A percentile compares a stretch with the other conserved stretches of the same genome.
phyloP scores from a whole-genome alignment of 1,139 yeast genomes.

The Blastobotrys illinoisensis region DNA sequence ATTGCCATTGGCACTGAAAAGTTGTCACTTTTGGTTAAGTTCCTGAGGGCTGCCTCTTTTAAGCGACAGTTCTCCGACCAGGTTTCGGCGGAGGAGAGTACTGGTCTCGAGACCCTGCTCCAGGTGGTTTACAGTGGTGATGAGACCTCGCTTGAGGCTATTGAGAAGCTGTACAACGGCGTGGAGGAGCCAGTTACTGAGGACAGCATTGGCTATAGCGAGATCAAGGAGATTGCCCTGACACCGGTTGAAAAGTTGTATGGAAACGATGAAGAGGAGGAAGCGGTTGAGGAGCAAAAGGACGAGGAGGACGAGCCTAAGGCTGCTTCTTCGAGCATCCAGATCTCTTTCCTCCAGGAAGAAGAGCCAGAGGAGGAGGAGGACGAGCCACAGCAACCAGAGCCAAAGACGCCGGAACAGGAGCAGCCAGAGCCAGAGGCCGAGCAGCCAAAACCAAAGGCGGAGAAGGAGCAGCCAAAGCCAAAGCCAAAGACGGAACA shows the following conservation, averaged over 20 bases:
- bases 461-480: neutral
- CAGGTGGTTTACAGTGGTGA: conserved; percentile 32
- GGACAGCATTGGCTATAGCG: conserved; percentile 22
- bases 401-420: neutral
- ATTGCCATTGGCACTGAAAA: conserved; percentile 21
- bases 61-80: conserved; percentile 27
- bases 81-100: conserved; percentile 22
- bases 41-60: conserved; percentile 33
- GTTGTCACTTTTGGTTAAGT: conserved; percentile 27
- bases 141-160: conserved; percentile 30
- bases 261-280: conserved; percentile 15
- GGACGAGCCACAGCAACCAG: conserved; percentile 4
- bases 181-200: conserved; percentile 24
- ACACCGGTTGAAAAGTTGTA: conserved; percentile 21
- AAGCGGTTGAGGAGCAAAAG: conserved; percentile 1
- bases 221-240: conserved; percentile 21
- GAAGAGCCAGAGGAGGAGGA: conserved; percentile 16
- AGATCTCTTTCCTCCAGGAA: conserved; percentile 23
- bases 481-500: conserved; percentile 1
- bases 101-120: conserved; percentile 32
- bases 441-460: neutral
- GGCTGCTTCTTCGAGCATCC: conserved; percentile 7
- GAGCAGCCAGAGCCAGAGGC: conserved; percentile 5
- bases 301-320: conserved; percentile 5
- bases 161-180: conserved; percentile 29